Base-by-base conservation (phyloP, 2,329 filamentous ascomycete genomes). In the Emydomyces testavorans region DNA sequence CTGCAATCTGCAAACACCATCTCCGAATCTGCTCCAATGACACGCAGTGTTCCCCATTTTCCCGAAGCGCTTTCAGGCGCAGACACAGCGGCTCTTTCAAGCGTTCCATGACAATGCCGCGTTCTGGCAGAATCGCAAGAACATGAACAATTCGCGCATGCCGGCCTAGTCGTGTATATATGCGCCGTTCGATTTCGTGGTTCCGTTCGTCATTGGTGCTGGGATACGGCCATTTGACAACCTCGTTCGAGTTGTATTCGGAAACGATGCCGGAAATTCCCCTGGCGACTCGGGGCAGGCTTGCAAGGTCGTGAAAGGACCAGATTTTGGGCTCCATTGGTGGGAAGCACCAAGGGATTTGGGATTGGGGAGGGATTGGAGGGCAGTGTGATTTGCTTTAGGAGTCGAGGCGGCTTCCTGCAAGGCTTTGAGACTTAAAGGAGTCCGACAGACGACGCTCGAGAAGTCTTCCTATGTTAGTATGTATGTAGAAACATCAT, bases 1-100 rank as follows among this genome's bases (percentile, higher is more conserved):
- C 36, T 16, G 51, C 37, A 32, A 49, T 44, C 24, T 56, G 52
- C n/a, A 29, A 28, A 21, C 53, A 51, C 54, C 54, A 56, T 13
- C 31, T 13, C 8, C 26, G 15, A 28, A 49, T 41, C 2, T 49
- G 8, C 29, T 34, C 23, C 10, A 23, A 6, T 7, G 35, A 16
- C 21, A n/a, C 4, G 35, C 13, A 6, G 6, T 42, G 5, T 1
- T n/a, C n/a, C n/a, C 39, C 39, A 6, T 29, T 35, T 5, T 42
- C 21, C 7, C 31, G 26, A 13, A 43, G 21, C 11, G 7, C 20
- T 10, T 21, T 7, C 11, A 47, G 35, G 26, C 15, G 44, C 35
- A 11, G 13, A 16, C 44, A 16, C 13, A 47, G 44, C 10, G 18
- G 44, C 15, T 47, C 15, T 18, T 49, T 18, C 13, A 49, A 21